These are phyloP conservation scores for Fusarium illudens DNA, from an alignment of 2,329 filamentous ascomycete species.

Conservation along the genomic window DNA sequence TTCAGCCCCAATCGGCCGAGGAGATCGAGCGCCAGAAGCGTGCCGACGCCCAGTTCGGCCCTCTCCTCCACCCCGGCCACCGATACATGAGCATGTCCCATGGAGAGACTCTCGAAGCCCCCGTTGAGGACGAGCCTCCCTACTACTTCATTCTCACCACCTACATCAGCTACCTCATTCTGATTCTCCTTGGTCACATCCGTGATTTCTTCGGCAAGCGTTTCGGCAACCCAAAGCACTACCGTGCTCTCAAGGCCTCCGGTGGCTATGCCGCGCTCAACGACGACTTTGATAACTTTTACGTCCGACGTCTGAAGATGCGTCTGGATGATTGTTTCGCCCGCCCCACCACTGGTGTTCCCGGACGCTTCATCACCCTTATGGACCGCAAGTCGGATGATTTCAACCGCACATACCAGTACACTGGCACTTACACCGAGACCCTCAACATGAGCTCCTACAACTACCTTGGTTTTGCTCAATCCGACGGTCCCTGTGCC, in stretches of 20 bases:
- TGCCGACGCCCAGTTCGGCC: conserved; percentile 90
- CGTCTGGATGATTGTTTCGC: conserved; percentile 98
- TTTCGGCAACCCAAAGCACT: conserved; percentile 83
- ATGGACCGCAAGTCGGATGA: conserved; percentile 91
- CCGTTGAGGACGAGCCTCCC: conserved; percentile 92
- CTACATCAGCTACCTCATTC: conserved; percentile 96
- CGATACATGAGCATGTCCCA: conserved; percentile 89
- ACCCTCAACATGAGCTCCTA: conserved; percentile 99
- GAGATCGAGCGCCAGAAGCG: conserved; percentile 79
- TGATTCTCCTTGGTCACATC: conserved; percentile 95
- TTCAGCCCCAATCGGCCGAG: conserved; percentile 85
- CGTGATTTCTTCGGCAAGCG: conserved; percentile 98
- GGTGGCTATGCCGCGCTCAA: conserved; percentile 96
- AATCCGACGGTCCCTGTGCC: conserved; percentile 95
- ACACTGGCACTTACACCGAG: conserved; percentile 90
- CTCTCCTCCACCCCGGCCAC: conserved; percentile 80
- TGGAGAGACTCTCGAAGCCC: conserved; percentile 80
- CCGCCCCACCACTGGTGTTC: conserved; percentile 89
- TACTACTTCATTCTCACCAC: conserved; percentile 98
- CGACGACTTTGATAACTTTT: conserved; percentile 99
- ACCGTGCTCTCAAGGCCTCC: conserved; percentile 80
- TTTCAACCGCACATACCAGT: conserved; percentile 88
- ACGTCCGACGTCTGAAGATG: conserved; percentile 89
- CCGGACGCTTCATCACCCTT: conserved; percentile 91
- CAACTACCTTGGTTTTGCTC: conserved; percentile 98